Conservation (phyloP, 139 green algal species). For the Trebouxia sp. region DNA sequence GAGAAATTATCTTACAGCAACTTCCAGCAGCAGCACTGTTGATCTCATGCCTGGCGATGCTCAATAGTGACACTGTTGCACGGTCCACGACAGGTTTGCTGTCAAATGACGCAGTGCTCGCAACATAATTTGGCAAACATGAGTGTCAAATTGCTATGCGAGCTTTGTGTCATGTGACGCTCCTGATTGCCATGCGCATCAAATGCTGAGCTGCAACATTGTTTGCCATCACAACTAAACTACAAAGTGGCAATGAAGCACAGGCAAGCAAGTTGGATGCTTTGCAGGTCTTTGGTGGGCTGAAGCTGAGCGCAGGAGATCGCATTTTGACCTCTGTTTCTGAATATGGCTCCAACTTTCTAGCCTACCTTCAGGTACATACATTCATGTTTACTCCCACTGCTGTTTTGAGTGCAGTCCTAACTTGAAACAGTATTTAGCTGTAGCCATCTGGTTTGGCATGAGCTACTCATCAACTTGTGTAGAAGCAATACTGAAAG, state of each 20-base stretch:
- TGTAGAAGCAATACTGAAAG: no score
- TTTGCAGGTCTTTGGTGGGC: constrained; percentile 61
- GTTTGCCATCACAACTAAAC: not conserved
- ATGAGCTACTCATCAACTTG: not conserved
- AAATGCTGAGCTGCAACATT: not conserved
- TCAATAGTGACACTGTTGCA: no score
- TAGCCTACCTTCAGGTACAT: constrained; percentile 68
- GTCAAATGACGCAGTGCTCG: no score
- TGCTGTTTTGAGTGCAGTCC: no score
- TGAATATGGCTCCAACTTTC: constrained; percentile 76
- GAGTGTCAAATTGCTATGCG: not conserved
- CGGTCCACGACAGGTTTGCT: no score
- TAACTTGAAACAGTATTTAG: no score
- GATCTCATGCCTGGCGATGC: no score
- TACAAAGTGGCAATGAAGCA: not conserved
- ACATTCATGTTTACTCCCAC: not conserved
- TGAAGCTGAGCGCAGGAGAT: constrained; percentile 55
- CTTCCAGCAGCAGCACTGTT: no score
- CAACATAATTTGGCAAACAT: no score
- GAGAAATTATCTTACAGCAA: not conserved
- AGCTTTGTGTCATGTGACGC: not conserved
- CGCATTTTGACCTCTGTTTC: constrained; percentile 54
- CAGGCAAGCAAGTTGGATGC: not conserved
- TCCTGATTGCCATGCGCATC: not conserved
- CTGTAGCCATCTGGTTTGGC: no score